Base-by-base conservation (phyloP, 2,329 filamentous ascomycete species). In the Ampelomyces quisqualis region DNA sequence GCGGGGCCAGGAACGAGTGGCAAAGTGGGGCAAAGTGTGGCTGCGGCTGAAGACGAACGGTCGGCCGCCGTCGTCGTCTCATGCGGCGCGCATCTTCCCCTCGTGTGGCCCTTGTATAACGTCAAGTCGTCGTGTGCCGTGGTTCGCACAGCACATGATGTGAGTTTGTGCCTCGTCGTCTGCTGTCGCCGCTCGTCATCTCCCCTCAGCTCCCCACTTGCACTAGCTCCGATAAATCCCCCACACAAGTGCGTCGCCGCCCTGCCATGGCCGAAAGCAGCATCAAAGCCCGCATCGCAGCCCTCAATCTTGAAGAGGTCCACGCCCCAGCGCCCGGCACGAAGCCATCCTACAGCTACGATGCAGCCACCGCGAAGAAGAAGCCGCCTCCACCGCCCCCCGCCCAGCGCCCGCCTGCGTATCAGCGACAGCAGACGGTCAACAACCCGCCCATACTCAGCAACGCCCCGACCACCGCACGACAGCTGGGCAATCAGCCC, bases 261-360 rank as follows among this genome's bases (percentile, higher is more conserved):
- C 27, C 38, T 50, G 53, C 42, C 30, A 69, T 69, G 67, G 62
- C 60, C 30, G 60, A 65, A 38, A 40, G 43, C 14, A 49, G 49
- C 40, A 72, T 77, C 53, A 69, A 68, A 46, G 68, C 70, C 33
- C 71, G 74, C 43, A 76, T 76, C 40, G 73, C 73, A 2, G 69
- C 71, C 2, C 55, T 77, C 36, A 74, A 76, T 48, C 62, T 76
- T 27, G 67, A 73, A 30, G 67, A 75, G 47, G 70, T 74, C 11
- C 60, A 67, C 34, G 68, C 65, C 7, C 62, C 62, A 7, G 49
- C 64, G 6, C 69, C 70, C 11, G 54, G 54, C 22, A 49, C 57
- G 4, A 56, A 65, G 33, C 65, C 71, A 19, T 53, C 64, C 5
- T 68, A 64, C 40, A 61, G 32, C 27, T 69, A 66, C 42, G 64